phyloP scores from a whole-genome alignment of 129 eudicot genomes.

The Ambrosia artemisiifolia region DNA sequence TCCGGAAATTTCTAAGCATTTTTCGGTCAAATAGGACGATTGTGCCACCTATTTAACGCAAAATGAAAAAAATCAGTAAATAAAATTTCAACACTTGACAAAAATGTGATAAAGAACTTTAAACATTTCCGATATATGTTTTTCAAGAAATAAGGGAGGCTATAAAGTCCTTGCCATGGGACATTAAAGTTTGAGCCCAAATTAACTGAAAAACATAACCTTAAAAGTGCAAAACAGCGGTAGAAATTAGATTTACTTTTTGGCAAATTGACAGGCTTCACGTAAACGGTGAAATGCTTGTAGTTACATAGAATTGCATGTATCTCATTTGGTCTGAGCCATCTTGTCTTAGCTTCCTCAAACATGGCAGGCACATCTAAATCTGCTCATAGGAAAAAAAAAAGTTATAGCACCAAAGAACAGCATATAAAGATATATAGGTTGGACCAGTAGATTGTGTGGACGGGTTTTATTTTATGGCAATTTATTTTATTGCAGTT shows the following conservation, averaged over 20 bases:
- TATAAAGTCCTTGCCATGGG: neutral
- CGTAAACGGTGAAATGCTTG: constrained; percentile 56
- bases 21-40: constrained; percentile 86
- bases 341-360: constrained; percentile 85
- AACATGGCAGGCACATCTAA: constrained; percentile 64
- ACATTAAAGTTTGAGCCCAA: neutral
- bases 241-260: constrained; percentile 45
- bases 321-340: constrained; percentile 96
- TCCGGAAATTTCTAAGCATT: constrained; percentile 90
- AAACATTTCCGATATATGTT: neutral
- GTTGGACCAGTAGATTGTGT: too few species aligned
- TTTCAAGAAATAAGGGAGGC: neutral
- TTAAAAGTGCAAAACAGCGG: constrained; percentile 9
- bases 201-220: constrained; percentile 9
- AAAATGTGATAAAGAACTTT: constrained; percentile 2
- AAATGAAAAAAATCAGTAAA: constrained; percentile 12
- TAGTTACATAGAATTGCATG: constrained; percentile 84
- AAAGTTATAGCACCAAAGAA: neutral
- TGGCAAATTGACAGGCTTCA: constrained; percentile 85
- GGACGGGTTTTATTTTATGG: too few species aligned
- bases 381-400: constrained; percentile 46
- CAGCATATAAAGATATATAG: constrained; percentile 2
- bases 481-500: neutral
- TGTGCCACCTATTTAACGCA: constrained; percentile 66
- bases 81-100: neutral